These are phyloP conservation scores for Gloeophyllum trabeum DNA, from an alignment of 768 basidiomycete genomes.

Conservation along the genomic window DNA sequence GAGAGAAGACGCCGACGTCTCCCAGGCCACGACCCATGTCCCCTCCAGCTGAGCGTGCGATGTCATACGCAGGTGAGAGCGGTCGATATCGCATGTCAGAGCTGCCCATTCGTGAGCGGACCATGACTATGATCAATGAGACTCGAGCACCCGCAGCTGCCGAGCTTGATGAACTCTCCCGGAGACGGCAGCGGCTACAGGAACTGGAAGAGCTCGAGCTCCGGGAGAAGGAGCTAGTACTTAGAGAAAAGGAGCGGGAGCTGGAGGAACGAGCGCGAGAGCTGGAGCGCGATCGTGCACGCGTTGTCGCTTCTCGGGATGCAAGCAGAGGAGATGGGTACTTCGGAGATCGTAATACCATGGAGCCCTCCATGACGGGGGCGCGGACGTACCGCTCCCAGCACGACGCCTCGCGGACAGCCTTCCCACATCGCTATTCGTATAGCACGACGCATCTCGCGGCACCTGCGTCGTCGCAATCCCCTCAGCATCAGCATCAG, in stretches of 20 bases:
- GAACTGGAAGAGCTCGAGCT: conserved; percentile 49
- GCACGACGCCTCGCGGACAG: conserved; percentile 5
- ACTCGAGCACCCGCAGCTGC: no score
- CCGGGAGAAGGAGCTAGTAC: conserved; percentile 38
- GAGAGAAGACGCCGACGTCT: conserved; percentile 28
- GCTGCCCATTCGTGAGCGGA: no score
- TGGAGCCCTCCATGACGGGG: conserved; percentile 9
- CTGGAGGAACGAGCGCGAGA: conserved; percentile 41
- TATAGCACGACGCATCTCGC: conserved; percentile 31
- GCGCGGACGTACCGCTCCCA: conserved; percentile 1
- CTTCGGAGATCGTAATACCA: conserved; percentile 17
- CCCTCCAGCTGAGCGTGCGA: not conserved
- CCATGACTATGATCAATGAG: no score
- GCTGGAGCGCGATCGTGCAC: conserved; percentile 43
- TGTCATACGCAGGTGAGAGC: not conserved
- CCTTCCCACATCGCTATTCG: conserved; percentile 20
- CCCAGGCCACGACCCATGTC: conserved; percentile 16
- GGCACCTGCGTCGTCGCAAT: conserved; percentile 17
- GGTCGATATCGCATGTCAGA: not conserved
- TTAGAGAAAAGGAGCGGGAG: conserved; percentile 42
- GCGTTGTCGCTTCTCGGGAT: conserved; percentile 24
- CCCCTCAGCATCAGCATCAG: conserved; percentile 8
- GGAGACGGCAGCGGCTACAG: conserved; percentile 28
- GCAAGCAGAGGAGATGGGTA: conserved; percentile 14
- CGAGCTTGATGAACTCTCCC: conserved; percentile 19